phyloP scores from a whole-genome alignment of 2,329 filamentous ascomycete species.

The Penicillium hordei region DNA sequence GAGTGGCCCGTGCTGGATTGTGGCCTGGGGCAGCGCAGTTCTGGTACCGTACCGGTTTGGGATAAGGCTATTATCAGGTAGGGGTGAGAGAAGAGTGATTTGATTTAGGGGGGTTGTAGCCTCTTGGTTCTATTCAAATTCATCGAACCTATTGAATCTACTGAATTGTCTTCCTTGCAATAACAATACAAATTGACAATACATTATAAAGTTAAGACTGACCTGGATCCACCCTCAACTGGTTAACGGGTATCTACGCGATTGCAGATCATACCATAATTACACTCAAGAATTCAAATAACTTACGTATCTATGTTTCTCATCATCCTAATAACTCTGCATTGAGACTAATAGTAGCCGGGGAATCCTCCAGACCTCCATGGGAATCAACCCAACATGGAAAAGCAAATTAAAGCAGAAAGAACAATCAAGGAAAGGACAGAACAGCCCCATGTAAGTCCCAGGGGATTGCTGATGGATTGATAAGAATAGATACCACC shows the following conservation, averaged over 20 bases:
- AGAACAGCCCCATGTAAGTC: background rate
- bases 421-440: constrained; percentile 6
- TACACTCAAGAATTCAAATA: background rate
- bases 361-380: background rate
- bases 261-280: background rate
- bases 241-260: background rate
- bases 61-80: background rate
- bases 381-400: background rate
- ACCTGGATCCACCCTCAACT: constrained; percentile 3
- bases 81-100: background rate
- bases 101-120: background rate
- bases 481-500: constrained; percentile 7
- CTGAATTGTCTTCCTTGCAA: background rate
- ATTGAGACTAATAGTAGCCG: background rate
- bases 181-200: constrained; percentile 1
- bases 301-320: background rate
- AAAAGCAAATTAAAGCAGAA: background rate
- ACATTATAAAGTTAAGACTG: background rate
- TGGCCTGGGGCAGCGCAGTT: constrained; percentile 5
- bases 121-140: background rate
- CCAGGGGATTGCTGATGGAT: background rate
- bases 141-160: background rate
- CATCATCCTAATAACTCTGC: background rate
- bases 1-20: constrained; percentile 14
- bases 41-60: constrained; percentile 9